Conservation (phyloP, 1,139 yeast species). For the Yamadazyma oceani region DNA sequence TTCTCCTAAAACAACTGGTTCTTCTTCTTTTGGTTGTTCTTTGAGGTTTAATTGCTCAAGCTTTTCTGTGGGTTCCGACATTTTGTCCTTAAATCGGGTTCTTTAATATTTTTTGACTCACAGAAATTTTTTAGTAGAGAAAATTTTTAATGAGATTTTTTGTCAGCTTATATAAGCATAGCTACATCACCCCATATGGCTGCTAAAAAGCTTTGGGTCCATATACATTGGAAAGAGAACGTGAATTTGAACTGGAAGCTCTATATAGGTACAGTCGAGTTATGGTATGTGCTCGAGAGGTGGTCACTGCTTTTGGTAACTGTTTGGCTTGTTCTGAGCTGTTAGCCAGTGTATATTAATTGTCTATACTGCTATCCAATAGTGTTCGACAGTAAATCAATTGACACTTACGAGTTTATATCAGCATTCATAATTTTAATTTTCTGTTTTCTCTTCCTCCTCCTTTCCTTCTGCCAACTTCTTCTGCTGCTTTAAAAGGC, state of each 20-base stretch:
- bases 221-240: too few species aligned
- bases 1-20: conserved; percentile 52
- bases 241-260: too few species aligned
- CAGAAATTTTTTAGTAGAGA: conserved; percentile 1
- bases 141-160: conserved; percentile 2
- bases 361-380: too few species aligned
- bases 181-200: not conserved
- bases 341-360: too few species aligned
- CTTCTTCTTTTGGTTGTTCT: conserved; percentile 22
- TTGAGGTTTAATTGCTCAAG: conserved; percentile 33
- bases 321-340: too few species aligned
- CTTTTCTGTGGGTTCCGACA: conserved; percentile 30
- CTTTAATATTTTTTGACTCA: not conserved
- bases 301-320: too few species aligned
- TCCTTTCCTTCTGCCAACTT: conserved; percentile 6
- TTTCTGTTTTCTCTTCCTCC: not conserved
- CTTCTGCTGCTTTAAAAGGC: conserved; percentile 23
- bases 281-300: too few species aligned
- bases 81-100: not conserved
- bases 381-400: too few species aligned
- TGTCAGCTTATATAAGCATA: not conserved
- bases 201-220: conserved; percentile 1
- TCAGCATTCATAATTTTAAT: too few species aligned
- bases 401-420: too few species aligned
- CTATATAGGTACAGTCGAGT: too few species aligned